phyloP scores from a whole-genome alignment of 495 filamentous ascomycete genomes.

The Lasiosphaeris hirsuta region DNA sequence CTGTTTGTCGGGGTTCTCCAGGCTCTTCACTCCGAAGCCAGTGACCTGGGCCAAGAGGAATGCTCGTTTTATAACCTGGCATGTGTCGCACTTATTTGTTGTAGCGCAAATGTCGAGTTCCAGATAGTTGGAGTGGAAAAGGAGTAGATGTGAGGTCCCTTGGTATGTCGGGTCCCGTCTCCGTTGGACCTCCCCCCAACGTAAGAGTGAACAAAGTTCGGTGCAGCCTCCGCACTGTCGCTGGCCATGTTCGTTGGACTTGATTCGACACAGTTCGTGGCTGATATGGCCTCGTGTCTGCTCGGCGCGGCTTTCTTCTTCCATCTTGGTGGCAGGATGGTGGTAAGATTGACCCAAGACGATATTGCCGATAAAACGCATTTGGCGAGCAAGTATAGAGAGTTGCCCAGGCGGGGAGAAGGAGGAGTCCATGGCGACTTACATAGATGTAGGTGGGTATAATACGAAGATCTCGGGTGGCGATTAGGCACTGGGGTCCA shows the following conservation, averaged over 20 bases:
- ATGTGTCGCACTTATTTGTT: conserved; percentile 25
- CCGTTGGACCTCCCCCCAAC: conserved; percentile 28
- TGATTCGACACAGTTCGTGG: conserved; percentile 15
- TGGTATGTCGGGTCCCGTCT: conserved; percentile 17
- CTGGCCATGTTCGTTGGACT: conserved; percentile 22
- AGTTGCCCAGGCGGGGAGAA: not conserved
- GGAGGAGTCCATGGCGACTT: too few species aligned
- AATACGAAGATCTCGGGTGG: too few species aligned
- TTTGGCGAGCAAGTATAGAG: not conserved
- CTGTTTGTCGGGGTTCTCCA: conserved; percentile 19
- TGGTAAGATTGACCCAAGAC: not conserved
- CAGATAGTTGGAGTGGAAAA: conserved; percentile 26
- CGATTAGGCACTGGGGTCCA: too few species aligned
- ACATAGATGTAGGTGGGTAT: too few species aligned
- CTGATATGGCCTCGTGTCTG: not conserved
- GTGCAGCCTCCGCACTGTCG: conserved; percentile 27
- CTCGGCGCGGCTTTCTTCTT: not conserved
- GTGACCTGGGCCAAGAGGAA: conserved; percentile 31
- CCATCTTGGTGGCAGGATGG: not conserved
- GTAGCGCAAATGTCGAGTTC: conserved; percentile 29
- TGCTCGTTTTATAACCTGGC: conserved; percentile 25
- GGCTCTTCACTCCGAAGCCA: conserved; percentile 15
- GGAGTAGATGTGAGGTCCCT: conserved; percentile 18
- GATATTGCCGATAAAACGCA: not conserved
- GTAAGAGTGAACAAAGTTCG: conserved; percentile 24